Conservation (phyloP, 1,139 yeast genomes). For the Pichia sp. region DNA sequence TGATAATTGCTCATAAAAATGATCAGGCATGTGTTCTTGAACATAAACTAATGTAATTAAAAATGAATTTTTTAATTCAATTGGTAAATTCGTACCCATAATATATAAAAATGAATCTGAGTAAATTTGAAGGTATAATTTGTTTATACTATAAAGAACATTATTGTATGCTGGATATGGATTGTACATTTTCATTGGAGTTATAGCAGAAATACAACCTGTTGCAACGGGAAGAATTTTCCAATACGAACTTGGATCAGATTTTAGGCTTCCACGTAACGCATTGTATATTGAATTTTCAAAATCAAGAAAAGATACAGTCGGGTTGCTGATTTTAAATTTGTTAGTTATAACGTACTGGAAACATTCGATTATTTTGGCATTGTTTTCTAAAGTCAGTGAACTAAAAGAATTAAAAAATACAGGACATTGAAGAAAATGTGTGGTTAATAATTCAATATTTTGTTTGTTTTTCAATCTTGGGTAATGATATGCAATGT, state of each 20-base stretch:
- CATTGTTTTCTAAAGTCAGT: constrained; percentile 27
- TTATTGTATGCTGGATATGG: constrained; percentile 22
- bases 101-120: constrained; percentile 10
- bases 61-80: constrained; percentile 13
- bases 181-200: constrained; percentile 20
- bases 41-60: constrained; percentile 18
- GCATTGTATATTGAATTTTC: constrained; percentile 40
- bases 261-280: constrained; percentile 1
- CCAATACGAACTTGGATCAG: constrained; percentile 36
- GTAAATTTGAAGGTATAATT: constrained; percentile 14
- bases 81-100: neutral
- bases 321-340: constrained; percentile 54
- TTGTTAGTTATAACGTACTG: constrained; percentile 47
- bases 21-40: constrained; percentile 16
- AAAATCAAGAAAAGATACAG: constrained; percentile 48
- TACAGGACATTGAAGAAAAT: constrained; percentile 43
- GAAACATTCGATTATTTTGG: constrained; percentile 45
- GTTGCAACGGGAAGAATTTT: constrained; percentile 50
- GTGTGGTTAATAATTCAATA: constrained; percentile 44
- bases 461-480: constrained; percentile 54
- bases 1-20: constrained; percentile 21
- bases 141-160: constrained; percentile 21
- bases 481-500: constrained; percentile 56
- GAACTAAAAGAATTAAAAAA: constrained; percentile 31
- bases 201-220: constrained; percentile 44